Base-by-base conservation (phyloP, 192 early-diverging fungal genomes). In the Coemansia sp. region DNA sequence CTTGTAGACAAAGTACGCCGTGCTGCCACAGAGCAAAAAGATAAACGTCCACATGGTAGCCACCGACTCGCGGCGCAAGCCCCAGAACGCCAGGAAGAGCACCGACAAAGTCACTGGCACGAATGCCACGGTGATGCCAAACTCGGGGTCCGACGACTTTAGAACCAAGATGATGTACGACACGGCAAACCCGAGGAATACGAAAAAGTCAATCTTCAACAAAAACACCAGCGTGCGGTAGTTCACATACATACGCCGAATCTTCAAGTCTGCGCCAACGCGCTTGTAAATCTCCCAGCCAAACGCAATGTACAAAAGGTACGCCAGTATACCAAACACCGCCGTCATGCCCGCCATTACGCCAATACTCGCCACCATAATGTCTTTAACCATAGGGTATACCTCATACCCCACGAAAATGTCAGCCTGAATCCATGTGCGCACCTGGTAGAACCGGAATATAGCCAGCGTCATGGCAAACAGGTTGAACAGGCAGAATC, bases 101-200 rank as follows among this genome's bases (percentile, higher is more conserved):
- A 84, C 81, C 19, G 72, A 17, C 21, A 84, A 64, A 10, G 81
- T 84, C 11, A 84, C 29, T 3, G 81, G 81, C 61, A 84, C 76
- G 62, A 79, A 62, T 21, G 77, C 81, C 8, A 84, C 51, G 10
- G 81, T 84, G 32, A 84, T 79, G 32, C 36, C 81, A 65, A 84
- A 84, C 71, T 84, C 81, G 27, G 81, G 73, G 68, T 84, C 82
- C 21, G 70, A 72, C 32, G 74, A 73, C 63, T 79, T 79, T 29
- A 84, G 70, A 19, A 92, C 73, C 39, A 93, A 67, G 11, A 86
- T 88, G 19, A 92, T 80, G 72, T 87, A 93, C 51, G 82, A 76
- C 1, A 87, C 76, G 0, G 80, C 82, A 29, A 83, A 85, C 1
- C 74, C 80, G 9, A 81, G 44, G 59, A 87, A 84, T 63, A 82